Base-by-base conservation (phyloP, 2,329 filamentous ascomycete species). In the Ophiostoma angusticollis region DNA sequence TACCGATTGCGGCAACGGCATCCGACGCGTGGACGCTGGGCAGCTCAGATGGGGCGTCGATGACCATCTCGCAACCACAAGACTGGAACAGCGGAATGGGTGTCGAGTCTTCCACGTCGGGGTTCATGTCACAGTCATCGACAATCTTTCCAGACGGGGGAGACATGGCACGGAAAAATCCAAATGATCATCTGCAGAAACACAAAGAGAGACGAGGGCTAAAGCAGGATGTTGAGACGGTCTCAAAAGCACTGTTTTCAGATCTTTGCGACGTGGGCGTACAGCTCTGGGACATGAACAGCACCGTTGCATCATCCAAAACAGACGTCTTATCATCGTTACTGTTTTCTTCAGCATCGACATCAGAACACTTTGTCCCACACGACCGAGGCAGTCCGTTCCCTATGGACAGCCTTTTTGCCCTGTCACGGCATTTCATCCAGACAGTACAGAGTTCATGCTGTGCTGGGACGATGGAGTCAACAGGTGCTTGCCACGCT, bases 391-490 rank as follows among this genome's bases (percentile, higher is more conserved):
- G 54, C 50, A n/a, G n/a, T n/a, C n/a, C n/a, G n/a, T 64, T 64
- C 32, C 60, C 61, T 3, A 55, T 64, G 24, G 58, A 63, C 32
- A 55, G 56, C 25, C 57, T 64, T 49, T 64, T 63, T 48, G 53
- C 58, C 38, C 51, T 63, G 18, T 63, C 61, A 5, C 54, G 55
- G 7, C 41, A 49, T 6, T 56, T 63, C 7, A 52, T 60, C 13
- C 54, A 62, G 24, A 51, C 58, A 1, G 44, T 62, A 6, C 53
- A 60, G 13, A 42, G 17, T 6, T 36, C 33, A 6, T 43, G 41
- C 21, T 23, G 9, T n/a, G 21, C 14, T 4, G 14, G 24, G 17
- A 9, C 19, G 2, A 16, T 11, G 2, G 16, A 35, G 9, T 17
- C 11, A 9, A 11, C 17, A 13, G 22, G 19, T 11, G 24, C 24